Evolutionary conservation across 139 green algal genomes (phyloP).

Genomic region (Asterochloris erici): DNA sequence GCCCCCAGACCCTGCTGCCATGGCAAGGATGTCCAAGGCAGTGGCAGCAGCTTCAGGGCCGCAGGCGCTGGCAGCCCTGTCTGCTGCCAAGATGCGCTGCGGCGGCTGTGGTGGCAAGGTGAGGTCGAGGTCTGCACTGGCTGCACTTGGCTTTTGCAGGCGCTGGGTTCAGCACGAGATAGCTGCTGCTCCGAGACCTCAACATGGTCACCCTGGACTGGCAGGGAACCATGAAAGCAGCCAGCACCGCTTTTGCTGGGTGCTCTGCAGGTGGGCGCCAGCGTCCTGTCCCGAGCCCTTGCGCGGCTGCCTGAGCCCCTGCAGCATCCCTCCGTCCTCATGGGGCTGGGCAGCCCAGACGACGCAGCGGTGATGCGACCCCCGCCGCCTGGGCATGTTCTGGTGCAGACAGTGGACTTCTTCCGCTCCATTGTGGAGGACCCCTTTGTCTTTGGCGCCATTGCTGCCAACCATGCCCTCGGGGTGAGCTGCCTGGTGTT

Average conservation of each 20-base stretch:
- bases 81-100: slow-evolving; percentile 77
- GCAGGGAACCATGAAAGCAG: background rate
- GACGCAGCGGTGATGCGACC: slow-evolving; percentile 66
- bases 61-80: slow-evolving; percentile 41
- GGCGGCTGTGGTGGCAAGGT: slow-evolving; percentile 91
- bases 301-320: slow-evolving; percentile 33
- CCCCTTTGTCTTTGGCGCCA: slow-evolving; percentile 76
- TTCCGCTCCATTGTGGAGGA: slow-evolving; percentile 77
- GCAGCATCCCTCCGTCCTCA: slow-evolving; percentile 25
- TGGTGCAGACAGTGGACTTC: slow-evolving; percentile 87
- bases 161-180: background rate
- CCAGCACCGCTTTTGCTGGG: background rate
- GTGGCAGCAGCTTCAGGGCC: slow-evolving; percentile 35
- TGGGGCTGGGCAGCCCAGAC: slow-evolving; percentile 52
- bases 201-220: background rate
- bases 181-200: background rate
- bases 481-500: slow-evolving; percentile 17
- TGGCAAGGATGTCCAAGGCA: background rate
- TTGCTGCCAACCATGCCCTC: slow-evolving; percentile 79
- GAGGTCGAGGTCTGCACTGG: background rate
- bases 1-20: slow-evolving; percentile 8
- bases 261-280: slow-evolving; percentile 53
- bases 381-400: slow-evolving; percentile 53
- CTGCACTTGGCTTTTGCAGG: background rate
- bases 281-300: slow-evolving; percentile 50